These are phyloP conservation scores for Fistulinella cinereoalba DNA, from an alignment of 1,284 basidiomycete genomes.

Conservation along the genomic window DNA sequence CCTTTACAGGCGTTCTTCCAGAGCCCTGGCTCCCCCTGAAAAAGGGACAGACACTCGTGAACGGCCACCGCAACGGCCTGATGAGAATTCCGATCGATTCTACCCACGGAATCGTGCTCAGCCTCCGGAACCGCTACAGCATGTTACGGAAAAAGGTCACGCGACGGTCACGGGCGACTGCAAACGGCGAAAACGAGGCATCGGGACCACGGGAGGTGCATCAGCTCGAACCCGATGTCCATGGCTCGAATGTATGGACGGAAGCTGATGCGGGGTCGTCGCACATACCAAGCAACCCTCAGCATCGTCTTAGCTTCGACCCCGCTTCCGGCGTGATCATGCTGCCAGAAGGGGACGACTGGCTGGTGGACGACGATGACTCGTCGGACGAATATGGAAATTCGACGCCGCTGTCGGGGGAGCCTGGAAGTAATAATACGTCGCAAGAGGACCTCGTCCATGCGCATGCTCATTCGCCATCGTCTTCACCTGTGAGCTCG, in stretches of 20 bases:
- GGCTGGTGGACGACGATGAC: slow-evolving; percentile 52
- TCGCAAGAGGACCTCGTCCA: slow-evolving; percentile 27
- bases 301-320: slow-evolving; percentile 73
- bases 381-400: slow-evolving; percentile 33
- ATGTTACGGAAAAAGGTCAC: slow-evolving; percentile 39
- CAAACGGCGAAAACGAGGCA: slow-evolving; percentile 10
- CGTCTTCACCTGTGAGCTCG: slow-evolving; percentile 7
- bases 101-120: slow-evolving; percentile 70
- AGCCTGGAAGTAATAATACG: slow-evolving; percentile 8
- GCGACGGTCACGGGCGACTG: slow-evolving; percentile 14
- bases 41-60: slow-evolving; percentile 70
- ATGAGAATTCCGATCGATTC: slow-evolving; percentile 37
- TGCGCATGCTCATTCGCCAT: not conserved
- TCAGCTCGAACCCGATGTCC: slow-evolving; percentile 16
- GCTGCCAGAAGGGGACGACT: slow-evolving; percentile 73
- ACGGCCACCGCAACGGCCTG: slow-evolving; percentile 40
- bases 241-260: slow-evolving; percentile 53
- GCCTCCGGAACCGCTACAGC: slow-evolving; percentile 66
- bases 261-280: slow-evolving; percentile 34
- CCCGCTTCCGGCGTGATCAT: slow-evolving; percentile 80
- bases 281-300: slow-evolving; percentile 29
- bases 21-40: slow-evolving; percentile 89
- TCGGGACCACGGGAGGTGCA: slow-evolving; percentile 10
- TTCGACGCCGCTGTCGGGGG: slow-evolving; percentile 18
- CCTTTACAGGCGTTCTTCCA: slow-evolving; percentile 82